These are phyloP conservation scores for Picochlorum sp. DNA, from an alignment of 139 green algal genomes.

Conservation along the genomic window DNA sequence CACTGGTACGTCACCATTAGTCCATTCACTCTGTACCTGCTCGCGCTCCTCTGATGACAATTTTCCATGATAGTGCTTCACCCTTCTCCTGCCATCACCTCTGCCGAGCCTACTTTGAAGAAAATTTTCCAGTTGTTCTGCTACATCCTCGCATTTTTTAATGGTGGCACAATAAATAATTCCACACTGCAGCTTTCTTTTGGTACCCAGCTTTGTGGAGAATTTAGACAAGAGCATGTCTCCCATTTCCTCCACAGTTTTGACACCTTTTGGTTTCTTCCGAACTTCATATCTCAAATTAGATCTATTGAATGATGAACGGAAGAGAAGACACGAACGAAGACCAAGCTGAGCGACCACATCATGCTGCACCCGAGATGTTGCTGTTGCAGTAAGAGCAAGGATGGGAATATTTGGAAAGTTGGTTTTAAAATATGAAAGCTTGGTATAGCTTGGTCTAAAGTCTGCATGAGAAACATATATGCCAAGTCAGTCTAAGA, in stretches of 20 bases:
- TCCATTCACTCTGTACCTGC: slow-evolving; percentile 73
- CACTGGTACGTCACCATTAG: slow-evolving; percentile 48
- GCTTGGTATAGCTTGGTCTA: slow-evolving; percentile 71
- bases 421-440: slow-evolving; percentile 66
- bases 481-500: background rate
- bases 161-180: slow-evolving; percentile 92
- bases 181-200: slow-evolving; percentile 50
- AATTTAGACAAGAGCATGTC: slow-evolving; percentile 39
- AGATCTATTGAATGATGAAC: slow-evolving; percentile 84
- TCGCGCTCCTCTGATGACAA: slow-evolving; percentile 57
- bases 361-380: slow-evolving; percentile 64
- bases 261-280: slow-evolving; percentile 59
- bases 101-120: slow-evolving; percentile 13
- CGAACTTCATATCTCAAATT: slow-evolving; percentile 86
- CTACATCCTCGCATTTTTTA: slow-evolving; percentile 71
- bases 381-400: slow-evolving; percentile 83
- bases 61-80: slow-evolving; percentile 71
- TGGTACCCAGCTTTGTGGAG: background rate
- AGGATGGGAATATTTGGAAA: slow-evolving; percentile 67
- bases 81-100: slow-evolving; percentile 2
- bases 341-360: slow-evolving; percentile 46
- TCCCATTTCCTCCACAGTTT: slow-evolving; percentile 46
- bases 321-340: slow-evolving; percentile 61
- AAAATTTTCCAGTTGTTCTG: slow-evolving; percentile 41
- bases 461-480: slow-evolving; percentile 70